phyloP scores from a whole-genome alignment of 352 stramenopile species.

The Saprolegnia diclina region DNA sequence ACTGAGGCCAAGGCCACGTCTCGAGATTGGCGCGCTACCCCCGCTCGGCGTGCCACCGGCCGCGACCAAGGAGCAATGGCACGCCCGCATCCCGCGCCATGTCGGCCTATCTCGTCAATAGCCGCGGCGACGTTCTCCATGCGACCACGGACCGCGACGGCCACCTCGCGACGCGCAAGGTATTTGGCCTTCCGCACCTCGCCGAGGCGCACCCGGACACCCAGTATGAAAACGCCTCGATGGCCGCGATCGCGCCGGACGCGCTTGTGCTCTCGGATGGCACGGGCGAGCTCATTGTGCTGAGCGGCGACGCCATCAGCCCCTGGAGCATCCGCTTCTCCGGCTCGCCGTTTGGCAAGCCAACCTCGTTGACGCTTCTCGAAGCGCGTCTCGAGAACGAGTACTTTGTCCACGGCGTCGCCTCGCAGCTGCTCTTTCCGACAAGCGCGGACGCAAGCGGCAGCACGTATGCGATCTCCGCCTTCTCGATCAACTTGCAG shows the following conservation, averaged over 20 bases:
- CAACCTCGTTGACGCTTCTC: constrained; percentile 1
- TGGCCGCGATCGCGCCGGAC: neutral
- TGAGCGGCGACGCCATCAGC: neutral
- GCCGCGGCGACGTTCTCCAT: constrained; percentile 58
- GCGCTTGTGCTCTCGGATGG: constrained; percentile 4
- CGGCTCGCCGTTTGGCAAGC: neutral
- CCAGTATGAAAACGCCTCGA: constrained; percentile 1
- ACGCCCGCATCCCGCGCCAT: constrained; percentile 64
- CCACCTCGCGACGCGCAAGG: neutral
- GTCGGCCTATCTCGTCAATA: constrained; percentile 58
- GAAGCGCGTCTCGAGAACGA: constrained; percentile 8
- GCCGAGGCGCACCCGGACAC: neutral
- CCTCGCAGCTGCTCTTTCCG: neutral
- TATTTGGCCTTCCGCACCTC: constrained; percentile 9
- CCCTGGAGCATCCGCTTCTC: neutral
- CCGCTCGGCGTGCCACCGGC: constrained; percentile 43
- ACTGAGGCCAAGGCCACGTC: constrained; percentile 33
- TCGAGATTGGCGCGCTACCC: constrained; percentile 36
- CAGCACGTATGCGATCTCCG: neutral
- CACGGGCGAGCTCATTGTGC: constrained; percentile 3
- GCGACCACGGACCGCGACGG: constrained; percentile 29
- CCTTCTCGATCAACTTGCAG: constrained; percentile 13
- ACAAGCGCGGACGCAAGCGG: no score
- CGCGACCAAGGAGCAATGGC: constrained; percentile 68
- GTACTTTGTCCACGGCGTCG: neutral